A percentile compares a stretch with the other conserved stretches of the same genome.
Conservation (phyloP, 345 rosid genomes). For the Psidium guajava region DNA sequence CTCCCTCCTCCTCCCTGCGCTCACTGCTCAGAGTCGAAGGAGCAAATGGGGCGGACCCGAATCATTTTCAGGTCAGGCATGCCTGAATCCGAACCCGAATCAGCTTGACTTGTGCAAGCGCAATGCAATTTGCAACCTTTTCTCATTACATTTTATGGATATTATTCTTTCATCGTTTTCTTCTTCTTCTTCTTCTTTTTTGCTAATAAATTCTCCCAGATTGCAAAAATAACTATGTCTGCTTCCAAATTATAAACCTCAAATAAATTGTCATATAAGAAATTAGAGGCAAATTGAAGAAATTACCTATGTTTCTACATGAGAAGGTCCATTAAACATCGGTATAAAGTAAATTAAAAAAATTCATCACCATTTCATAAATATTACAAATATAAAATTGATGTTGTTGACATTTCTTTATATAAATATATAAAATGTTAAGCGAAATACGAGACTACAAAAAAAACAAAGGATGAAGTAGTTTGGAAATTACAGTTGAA, state of each 20-base stretch:
- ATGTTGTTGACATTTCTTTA: background rate
- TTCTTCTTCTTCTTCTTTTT: background rate
- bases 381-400: too few relatives aligned
- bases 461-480: background rate
- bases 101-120: background rate
- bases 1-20: background rate
- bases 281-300: background rate
- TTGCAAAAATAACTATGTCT: background rate
- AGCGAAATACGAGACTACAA: background rate
- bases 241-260: too few relatives aligned
- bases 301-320: background rate
- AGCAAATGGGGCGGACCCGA: background rate
- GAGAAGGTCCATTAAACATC: background rate
- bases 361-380: background rate
- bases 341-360: too few relatives aligned
- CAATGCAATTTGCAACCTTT: background rate
- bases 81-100: background rate
- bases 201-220: background rate
- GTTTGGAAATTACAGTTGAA: background rate
- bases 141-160: too few relatives aligned
- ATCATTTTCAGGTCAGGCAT: background rate
- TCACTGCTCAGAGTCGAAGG: background rate
- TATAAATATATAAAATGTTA: background rate
- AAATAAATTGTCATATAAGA: background rate
- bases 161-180: fast-evolving